A percentile compares a stretch with the other conserved stretches of the same genome.
Conservation (phyloP, 805 yeast genomes). For the Saturnispora kantuleensis region DNA sequence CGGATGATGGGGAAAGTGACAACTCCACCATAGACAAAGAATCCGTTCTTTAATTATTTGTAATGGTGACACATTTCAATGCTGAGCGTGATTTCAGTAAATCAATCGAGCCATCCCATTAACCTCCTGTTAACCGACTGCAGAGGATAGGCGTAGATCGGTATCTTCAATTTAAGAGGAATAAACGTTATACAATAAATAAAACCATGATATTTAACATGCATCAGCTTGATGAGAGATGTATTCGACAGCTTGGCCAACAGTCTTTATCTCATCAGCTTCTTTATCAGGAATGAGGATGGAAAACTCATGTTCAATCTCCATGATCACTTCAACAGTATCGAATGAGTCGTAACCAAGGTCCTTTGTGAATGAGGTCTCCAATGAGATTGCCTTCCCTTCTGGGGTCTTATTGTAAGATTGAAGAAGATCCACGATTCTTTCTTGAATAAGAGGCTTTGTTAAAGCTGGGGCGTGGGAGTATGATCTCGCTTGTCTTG, state of each 20-base stretch:
- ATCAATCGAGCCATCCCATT: no score
- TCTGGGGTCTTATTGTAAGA: slow-evolving; percentile 49
- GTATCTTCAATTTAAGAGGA: neutral
- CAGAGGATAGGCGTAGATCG: no score
- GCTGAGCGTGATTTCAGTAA: no score
- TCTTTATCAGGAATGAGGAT: slow-evolving; percentile 81
- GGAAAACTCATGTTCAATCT: slow-evolving; percentile 65
- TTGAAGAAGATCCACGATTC: slow-evolving; percentile 55
- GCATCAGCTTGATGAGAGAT: slow-evolving; percentile 56
- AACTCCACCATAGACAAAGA: neutral
- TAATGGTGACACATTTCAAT: no score
- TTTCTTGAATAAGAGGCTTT: slow-evolving; percentile 50
- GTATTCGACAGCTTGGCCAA: slow-evolving; percentile 87
- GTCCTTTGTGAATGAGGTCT: slow-evolving; percentile 51
- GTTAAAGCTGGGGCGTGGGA: slow-evolving; percentile 53
- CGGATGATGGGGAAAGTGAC: neutral
- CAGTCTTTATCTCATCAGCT: slow-evolving; percentile 88
- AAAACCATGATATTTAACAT: slow-evolving; percentile 15
- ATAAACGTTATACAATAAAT: slow-evolving; percentile 1
- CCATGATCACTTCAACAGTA: slow-evolving; percentile 63
- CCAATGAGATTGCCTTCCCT: slow-evolving; percentile 25
- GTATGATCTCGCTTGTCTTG: slow-evolving; percentile 28
- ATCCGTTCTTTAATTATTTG: no score
- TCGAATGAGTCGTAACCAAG: slow-evolving; percentile 65
- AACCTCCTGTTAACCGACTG: no score